phyloP scores from a whole-genome alignment of 2,329 filamentous ascomycete genomes.

The Aspergillus sp. region DNA sequence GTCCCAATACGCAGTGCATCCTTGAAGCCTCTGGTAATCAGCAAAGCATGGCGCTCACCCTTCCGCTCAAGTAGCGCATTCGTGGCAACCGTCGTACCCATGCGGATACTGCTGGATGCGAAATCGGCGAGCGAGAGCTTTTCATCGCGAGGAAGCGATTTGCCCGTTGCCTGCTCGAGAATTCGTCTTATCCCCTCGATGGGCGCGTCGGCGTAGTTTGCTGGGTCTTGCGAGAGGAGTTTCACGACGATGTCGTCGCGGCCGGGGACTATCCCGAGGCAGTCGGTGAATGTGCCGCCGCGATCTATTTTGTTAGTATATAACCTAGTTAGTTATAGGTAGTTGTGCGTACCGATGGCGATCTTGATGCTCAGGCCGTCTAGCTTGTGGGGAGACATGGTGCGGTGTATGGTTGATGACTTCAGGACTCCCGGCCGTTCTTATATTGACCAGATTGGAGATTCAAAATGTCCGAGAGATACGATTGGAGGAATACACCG shows the following conservation, averaged over 20 bases:
- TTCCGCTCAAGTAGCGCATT: slow-evolving; percentile 88
- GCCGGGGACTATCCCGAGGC: slow-evolving; percentile 39
- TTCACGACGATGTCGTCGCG: slow-evolving; percentile 40
- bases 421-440: no score
- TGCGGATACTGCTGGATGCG: slow-evolving; percentile 55
- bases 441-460: no score
- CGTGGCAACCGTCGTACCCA: slow-evolving; percentile 92
- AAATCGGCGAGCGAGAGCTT: slow-evolving; percentile 35
- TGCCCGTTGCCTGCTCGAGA: slow-evolving; percentile 38
- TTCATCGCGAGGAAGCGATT: slow-evolving; percentile 38
- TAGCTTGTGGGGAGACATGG: slow-evolving; percentile 3
- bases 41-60: slow-evolving; percentile 80
- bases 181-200: slow-evolving; percentile 80
- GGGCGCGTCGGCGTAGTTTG: slow-evolving; percentile 55
- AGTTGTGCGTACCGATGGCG: neutral
- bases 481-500: no score
- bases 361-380: slow-evolving; percentile 1
- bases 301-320: slow-evolving; percentile 28
- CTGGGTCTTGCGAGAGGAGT: slow-evolving; percentile 41
- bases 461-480: no score
- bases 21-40: slow-evolving; percentile 83
- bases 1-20: slow-evolving; percentile 89
- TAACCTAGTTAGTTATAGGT: no score
- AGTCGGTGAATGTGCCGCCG: slow-evolving; percentile 44
- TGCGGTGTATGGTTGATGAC: neutral